Base-by-base conservation (phyloP, 495 filamentous ascomycete species). In the Articulospora tetracladia region DNA sequence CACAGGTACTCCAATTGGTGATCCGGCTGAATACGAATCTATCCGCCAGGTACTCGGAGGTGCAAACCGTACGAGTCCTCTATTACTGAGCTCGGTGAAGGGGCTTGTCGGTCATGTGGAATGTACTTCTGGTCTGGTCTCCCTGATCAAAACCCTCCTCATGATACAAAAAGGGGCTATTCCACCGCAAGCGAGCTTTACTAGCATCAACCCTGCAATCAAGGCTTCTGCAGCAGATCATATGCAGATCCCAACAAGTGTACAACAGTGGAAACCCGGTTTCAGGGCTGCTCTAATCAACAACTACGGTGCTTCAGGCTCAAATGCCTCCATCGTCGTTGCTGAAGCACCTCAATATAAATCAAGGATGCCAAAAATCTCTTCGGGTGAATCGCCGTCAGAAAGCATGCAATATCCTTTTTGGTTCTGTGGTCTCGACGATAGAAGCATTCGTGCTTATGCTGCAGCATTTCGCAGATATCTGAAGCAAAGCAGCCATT, bases 81-180 rank as follows among this genome's bases (percentile, higher is more conserved):
- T 84, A 3, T 73, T 73, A 53, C 72, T 88, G 11, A 84, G 83
- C 19, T 83, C 83, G 0, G 71, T 81, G 3, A 86, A 88, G 63
- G 76, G 76, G 0, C 83, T 84, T 57, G 75, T 85, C n/a, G 83
- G 85, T n/a, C 85, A 88, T 65, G 58, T 77, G 1, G 85, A 86
- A 64, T 77, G 75, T 13, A 75, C 79, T 8, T 78, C 77, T 49
- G 84, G 84, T 20, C 70, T 88, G 20, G 74, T 80, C 0, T 79
- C 76, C 6, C 59, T 87, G 10, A 81, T 87, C 53, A 87, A 88
- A 61, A 74, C 76, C 0, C 68, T 77, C 15, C 53, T 85, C 32
- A 82, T 81, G 74, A 69, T 88, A 32, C 79, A 86, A 55, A 76
- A 79, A n/a, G n/a, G 24, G 2, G 13, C 73, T 62, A 74, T 83